phyloP scores from a whole-genome alignment of 208 protist genomes.

The Acanthamoeba royreba region DNA sequence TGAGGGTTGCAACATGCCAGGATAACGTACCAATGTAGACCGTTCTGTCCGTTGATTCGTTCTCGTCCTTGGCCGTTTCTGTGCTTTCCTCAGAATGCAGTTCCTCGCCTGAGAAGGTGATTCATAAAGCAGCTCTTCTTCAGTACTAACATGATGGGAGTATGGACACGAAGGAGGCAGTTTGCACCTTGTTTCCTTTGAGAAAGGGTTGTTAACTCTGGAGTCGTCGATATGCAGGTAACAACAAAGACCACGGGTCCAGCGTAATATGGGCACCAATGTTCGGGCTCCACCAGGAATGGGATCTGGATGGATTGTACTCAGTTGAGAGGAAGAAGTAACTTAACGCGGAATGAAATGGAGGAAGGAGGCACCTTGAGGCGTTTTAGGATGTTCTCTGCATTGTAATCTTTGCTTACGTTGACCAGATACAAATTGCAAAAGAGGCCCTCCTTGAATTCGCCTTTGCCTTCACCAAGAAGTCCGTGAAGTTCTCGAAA shows the following conservation, averaged over 20 bases:
- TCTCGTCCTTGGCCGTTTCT: too few relatives aligned
- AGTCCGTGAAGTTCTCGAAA: background rate
- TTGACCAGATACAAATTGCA: background rate
- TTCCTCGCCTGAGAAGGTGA: too few relatives aligned
- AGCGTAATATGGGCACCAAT: background rate
- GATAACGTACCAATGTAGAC: too few relatives aligned
- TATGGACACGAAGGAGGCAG: too few relatives aligned
- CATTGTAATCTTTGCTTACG: background rate
- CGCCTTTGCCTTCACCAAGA: background rate
- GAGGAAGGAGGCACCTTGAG: background rate
- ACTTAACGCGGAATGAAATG: background rate
- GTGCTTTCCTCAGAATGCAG: too few relatives aligned
- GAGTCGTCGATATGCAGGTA: background rate
- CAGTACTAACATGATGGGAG: too few relatives aligned
- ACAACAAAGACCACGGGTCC: background rate
- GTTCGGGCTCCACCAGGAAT: background rate
- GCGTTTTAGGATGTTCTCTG: background rate
- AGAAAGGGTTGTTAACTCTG: too few relatives aligned
- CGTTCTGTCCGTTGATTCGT: too few relatives aligned
- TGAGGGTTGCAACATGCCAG: too few relatives aligned
- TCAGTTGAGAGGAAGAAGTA: background rate
- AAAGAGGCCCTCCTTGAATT: background rate
- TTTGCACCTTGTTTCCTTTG: too few relatives aligned
- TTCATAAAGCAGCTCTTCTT: too few relatives aligned
- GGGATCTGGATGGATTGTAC: background rate